Conservation (phyloP, 768 basidiomycete species). For the Strobilomyces echinocephalus region DNA sequence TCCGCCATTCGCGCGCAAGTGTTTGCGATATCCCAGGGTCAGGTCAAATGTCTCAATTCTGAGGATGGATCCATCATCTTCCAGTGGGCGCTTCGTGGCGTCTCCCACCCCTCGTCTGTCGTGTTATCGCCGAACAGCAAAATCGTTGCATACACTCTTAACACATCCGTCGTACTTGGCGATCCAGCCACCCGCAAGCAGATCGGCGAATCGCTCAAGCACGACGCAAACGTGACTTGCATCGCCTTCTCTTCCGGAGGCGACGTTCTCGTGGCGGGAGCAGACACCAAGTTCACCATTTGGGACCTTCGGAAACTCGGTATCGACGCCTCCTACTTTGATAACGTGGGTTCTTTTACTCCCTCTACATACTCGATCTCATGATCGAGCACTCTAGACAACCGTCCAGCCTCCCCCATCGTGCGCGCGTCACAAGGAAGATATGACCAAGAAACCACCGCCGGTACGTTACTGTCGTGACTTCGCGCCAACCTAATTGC, state of each 20-base stretch:
- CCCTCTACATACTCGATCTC: neutral
- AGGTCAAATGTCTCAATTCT: conserved; percentile 14
- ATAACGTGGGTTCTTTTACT: neutral
- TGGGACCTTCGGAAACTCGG: conserved; percentile 11
- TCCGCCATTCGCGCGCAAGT: conserved; percentile 7
- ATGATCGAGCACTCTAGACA: neutral
- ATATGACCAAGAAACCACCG: neutral
- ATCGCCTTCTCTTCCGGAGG: conserved; percentile 9
- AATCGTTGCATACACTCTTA: conserved; percentile 14
- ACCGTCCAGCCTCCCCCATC: neutral
- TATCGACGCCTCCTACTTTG: neutral
- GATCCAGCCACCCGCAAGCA: conserved; percentile 9
- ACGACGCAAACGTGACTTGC: conserved; percentile 8
- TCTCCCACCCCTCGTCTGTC: conserved; percentile 9
- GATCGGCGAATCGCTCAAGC: conserved; percentile 7
- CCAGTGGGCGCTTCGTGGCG: conserved; percentile 13
- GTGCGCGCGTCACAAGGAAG: conserved; percentile 5
- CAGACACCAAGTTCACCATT: conserved; percentile 9
- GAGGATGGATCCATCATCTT: conserved; percentile 10
- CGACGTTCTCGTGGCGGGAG: conserved; percentile 4
- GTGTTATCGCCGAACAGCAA: conserved; percentile 10
- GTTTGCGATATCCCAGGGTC: conserved; percentile 16
- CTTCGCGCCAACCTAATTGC: neutral
- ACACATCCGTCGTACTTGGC: conserved; percentile 6
- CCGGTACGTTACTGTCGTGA: neutral